These are phyloP conservation scores for Aspergillus luchuensis DNA, from an alignment of 2,329 filamentous ascomycete species.

Conservation along the genomic window DNA sequence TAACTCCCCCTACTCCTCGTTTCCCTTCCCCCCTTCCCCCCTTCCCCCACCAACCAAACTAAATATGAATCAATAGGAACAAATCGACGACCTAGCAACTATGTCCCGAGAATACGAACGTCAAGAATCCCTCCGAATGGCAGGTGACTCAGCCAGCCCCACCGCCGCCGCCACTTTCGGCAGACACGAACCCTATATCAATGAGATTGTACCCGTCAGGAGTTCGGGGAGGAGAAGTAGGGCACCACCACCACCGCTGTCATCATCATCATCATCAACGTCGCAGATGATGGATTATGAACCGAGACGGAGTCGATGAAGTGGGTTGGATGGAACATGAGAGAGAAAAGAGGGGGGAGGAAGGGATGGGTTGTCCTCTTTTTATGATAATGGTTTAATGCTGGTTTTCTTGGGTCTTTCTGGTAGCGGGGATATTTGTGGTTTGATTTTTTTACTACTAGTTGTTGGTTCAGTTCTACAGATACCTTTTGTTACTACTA, in stretches of 20 bases:
- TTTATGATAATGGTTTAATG: not conserved
- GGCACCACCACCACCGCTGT: slow-evolving; percentile 16
- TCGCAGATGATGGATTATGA: slow-evolving; percentile 24
- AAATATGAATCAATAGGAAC: slow-evolving; percentile 38
- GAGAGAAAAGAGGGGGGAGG: too few species aligned
- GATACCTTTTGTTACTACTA: not conserved
- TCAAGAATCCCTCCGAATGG: slow-evolving; percentile 51
- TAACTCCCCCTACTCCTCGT: too few species aligned
- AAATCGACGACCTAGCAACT: slow-evolving; percentile 52
- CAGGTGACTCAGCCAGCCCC: slow-evolving; percentile 25
- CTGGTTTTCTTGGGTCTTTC: not conserved
- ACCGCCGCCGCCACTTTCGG: slow-evolving; percentile 14
- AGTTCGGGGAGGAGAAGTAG: slow-evolving; percentile 32
- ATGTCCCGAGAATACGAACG: slow-evolving; percentile 53
- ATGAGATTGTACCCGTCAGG: slow-evolving; percentile 44
- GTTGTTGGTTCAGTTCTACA: not conserved
- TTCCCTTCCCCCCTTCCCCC: too few species aligned
- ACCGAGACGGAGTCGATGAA: slow-evolving; percentile 28
- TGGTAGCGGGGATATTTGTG: not conserved
- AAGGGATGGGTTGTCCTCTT: not conserved
- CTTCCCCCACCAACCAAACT: slow-evolving; percentile 1
- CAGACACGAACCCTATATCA: slow-evolving; percentile 44
- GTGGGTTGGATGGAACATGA: too few species aligned
- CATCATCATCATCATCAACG: too few species aligned
- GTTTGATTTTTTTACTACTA: too few species aligned